Evolutionary conservation across 225 moss, liverwort and hornwort species (phyloP).

Genomic region (Bryum argenteum): DNA sequence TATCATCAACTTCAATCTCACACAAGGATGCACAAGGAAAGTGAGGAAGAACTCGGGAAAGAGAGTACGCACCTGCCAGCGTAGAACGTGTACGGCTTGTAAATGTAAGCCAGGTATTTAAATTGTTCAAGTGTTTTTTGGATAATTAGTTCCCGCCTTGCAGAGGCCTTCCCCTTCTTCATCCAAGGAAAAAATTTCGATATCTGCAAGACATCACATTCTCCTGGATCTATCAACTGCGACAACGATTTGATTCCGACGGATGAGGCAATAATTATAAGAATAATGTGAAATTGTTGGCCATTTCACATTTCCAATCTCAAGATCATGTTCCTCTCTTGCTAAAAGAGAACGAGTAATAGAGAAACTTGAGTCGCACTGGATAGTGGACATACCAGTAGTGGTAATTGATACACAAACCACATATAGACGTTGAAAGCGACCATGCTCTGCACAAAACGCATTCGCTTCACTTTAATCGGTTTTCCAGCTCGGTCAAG

Average conservation of each 20-base stretch:
- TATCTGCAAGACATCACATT: slow-evolving; percentile 36
- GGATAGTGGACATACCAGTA: slow-evolving; percentile 38
- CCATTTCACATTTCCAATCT: not conserved
- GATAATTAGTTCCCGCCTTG: slow-evolving; percentile 48
- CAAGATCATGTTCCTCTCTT: not conserved
- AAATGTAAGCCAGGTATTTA: slow-evolving; percentile 59
- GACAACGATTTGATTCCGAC: not conserved
- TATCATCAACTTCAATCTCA: not conserved
- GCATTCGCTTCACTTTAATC: slow-evolving; percentile 49
- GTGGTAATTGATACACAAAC: slow-evolving; percentile 61
- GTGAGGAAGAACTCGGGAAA: too few species aligned
- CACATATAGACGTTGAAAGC: slow-evolving; percentile 57
- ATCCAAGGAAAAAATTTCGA: slow-evolving; percentile 49
- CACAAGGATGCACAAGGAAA: not conserved
- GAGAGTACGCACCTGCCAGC: slow-evolving; percentile 54
- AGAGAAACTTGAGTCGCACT: not conserved
- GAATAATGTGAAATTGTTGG: not conserved
- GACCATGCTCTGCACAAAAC: slow-evolving; percentile 50
- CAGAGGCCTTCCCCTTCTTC: slow-evolving; percentile 48
- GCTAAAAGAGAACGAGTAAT: not conserved
- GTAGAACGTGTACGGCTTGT: slow-evolving; percentile 76
- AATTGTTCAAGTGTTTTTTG: slow-evolving; percentile 56
- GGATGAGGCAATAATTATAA: too few species aligned
- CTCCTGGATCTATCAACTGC: not conserved
- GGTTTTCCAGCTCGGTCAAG: slow-evolving; percentile 52